Conservation (phyloP, 1,284 basidiomycete species). For the Malassezia yamatoensis region DNA sequence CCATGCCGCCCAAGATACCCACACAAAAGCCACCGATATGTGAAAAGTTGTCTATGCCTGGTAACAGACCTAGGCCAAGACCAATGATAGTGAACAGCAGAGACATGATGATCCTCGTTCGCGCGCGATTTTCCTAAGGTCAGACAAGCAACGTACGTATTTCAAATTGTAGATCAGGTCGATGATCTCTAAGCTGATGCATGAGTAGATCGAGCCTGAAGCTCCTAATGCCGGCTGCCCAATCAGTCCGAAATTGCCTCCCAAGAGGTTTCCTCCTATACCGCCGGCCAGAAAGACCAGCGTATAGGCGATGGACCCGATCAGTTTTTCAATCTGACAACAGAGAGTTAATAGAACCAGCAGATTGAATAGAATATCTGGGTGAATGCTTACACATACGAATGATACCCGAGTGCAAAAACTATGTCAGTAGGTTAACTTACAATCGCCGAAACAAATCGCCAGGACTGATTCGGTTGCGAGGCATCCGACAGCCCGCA, state of each 20-base stretch:
- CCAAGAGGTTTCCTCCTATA: constrained; percentile 65
- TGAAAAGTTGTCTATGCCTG: constrained; percentile 50
- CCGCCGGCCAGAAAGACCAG: constrained; percentile 78
- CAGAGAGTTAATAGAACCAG: constrained; percentile 70
- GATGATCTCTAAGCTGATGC: constrained; percentile 67
- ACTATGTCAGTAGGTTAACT: constrained; percentile 65
- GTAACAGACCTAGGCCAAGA: constrained; percentile 61
- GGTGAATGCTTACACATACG: constrained; percentile 51
- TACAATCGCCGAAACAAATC: constrained; percentile 53
- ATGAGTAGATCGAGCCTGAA: constrained; percentile 80
- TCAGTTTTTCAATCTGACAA: constrained; percentile 57
- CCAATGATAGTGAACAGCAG: constrained; percentile 72
- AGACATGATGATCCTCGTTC: constrained; percentile 62
- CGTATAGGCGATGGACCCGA: constrained; percentile 65
- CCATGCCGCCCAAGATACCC: constrained; percentile 59
- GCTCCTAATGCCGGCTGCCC: constrained; percentile 88
- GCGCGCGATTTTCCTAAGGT: constrained; percentile 27
- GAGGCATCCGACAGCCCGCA: constrained; percentile 64
- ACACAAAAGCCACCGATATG: constrained; percentile 50
- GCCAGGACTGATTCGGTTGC: constrained; percentile 72
- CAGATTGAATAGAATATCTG: constrained; percentile 67
- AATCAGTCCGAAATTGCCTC: constrained; percentile 76
- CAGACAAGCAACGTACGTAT: constrained; percentile 56
- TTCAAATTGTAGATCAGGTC: constrained; percentile 88
- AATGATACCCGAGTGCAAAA: constrained; percentile 81